Conservation (phyloP, 1,284 basidiomycete genomes). For the Fomitopsis betulina region DNA sequence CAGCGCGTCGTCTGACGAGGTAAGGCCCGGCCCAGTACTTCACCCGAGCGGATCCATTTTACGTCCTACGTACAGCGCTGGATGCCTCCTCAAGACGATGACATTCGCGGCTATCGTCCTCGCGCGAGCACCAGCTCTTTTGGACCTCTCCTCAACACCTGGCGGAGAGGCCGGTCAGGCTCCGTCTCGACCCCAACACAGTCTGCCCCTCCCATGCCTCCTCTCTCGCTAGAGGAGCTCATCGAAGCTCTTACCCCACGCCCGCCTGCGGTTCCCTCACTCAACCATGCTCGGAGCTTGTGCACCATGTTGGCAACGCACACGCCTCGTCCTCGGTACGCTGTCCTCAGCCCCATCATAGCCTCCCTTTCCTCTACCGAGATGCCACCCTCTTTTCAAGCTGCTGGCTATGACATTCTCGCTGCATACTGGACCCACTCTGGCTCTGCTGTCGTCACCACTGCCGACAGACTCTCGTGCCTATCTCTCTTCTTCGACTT, state of each 20-base stretch:
- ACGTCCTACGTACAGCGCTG: constrained; percentile 7
- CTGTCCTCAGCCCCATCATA: constrained; percentile 49
- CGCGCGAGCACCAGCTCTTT: constrained; percentile 41
- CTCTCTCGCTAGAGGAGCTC: constrained; percentile 26
- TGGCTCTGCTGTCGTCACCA: constrained; percentile 39
- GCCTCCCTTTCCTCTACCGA: constrained; percentile 49
- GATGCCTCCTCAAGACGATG: constrained; percentile 34
- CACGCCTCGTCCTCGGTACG: constrained; percentile 22
- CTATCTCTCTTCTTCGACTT: constrained; percentile 54
- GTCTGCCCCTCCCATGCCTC: constrained; percentile 19
- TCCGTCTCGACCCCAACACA: constrained; percentile 23
- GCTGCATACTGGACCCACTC: constrained; percentile 60
- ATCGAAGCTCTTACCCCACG: constrained; percentile 29
- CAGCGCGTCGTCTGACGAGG: neutral
- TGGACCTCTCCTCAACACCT: constrained; percentile 28
- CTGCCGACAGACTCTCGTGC: constrained; percentile 54
- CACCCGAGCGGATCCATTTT: neutral
- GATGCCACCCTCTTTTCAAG: constrained; percentile 51
- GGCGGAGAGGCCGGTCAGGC: constrained; percentile 39
- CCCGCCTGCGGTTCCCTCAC: constrained; percentile 33
- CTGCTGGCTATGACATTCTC: constrained; percentile 66
- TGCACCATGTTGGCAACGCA: constrained; percentile 20
- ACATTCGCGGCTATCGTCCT: constrained; percentile 30
- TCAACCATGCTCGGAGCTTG: constrained; percentile 25
- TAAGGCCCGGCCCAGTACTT: constrained; percentile 1